Base-by-base conservation (phyloP, 2,329 filamentous ascomycete genomes). In the Hortaea werneckii region DNA sequence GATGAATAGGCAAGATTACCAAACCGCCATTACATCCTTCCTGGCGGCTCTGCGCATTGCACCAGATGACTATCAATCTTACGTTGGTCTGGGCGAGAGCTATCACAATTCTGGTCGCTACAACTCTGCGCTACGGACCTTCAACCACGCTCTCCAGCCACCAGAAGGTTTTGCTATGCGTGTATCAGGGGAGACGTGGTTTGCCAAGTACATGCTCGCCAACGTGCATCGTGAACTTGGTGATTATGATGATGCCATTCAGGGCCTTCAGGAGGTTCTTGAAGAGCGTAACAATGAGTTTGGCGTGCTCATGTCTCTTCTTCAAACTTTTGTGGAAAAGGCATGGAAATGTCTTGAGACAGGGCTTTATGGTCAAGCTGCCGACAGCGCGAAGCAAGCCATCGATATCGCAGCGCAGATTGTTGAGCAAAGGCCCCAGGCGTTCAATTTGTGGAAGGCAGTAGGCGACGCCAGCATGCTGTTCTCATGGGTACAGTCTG, bases 391-490 rank as follows among this genome's bases (percentile, higher is more conserved):
- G 3, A 69, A 68, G 10, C 76, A 83, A 45, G 82, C 82, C 0
- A 77, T 98, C 43, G 63, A 76, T 8, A 80, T 85, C 46, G 86
- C 87, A 0, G 69, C 70, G 5, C 68, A 70, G 4, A 78, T 89
- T 34, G 76, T 76, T 1, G 69, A 75, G 30, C 72, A 74, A 38
- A 77, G 83, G 40, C 70, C 77, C 4, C 74, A 82, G 43, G 83
- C 86, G 0, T 95, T 96, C 69, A 98, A 96, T 62, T 77, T 95
- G 45, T 98, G 94, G 92, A 96, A 94, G 64, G 80, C 84, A 5
- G 74, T 95, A 6, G 92, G 83, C 5, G 92, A 96, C 68, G 85
- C 89, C 5, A 94, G 85, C 63, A 81, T 86, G 1, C 67, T 95
- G 0, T 95, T 94, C 58, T 84, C 85, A 0, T 83, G 77, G 58